phyloP scores from a whole-genome alignment of 805 yeast species.

The Candida andamanensis region DNA sequence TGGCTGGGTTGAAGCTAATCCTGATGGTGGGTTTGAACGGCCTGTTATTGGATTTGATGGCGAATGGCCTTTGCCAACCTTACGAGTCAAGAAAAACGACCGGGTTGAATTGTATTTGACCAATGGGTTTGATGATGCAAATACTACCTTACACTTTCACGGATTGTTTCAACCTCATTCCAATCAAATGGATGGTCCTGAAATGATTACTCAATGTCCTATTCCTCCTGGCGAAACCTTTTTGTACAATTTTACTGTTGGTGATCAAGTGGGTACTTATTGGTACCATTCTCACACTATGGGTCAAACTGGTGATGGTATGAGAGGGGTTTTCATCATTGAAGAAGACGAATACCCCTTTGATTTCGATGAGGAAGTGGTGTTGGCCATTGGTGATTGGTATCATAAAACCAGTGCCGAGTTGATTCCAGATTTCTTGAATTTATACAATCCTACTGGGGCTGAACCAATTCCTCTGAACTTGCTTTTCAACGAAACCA shows the following conservation, averaged over 20 bases:
- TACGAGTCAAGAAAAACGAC: constrained; percentile 77
- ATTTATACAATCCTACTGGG: constrained; percentile 75
- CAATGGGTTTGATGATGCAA: constrained; percentile 65
- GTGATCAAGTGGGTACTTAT: constrained; percentile 79
- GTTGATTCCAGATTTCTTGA: constrained; percentile 45
- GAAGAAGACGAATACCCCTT: constrained; percentile 57
- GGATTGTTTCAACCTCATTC: constrained; percentile 83
- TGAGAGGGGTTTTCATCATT: constrained; percentile 74
- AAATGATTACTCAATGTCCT: constrained; percentile 85
- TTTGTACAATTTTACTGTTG: constrained; percentile 84
- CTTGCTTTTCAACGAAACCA: constrained; percentile 59
- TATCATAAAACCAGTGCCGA: constrained; percentile 52
- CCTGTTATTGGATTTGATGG: constrained; percentile 63
- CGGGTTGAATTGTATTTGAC: constrained; percentile 64
- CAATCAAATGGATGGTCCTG: constrained; percentile 86
- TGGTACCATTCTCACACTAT: constrained; percentile 97
- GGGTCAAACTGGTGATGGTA: constrained; percentile 93
- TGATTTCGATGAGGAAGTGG: constrained; percentile 57
- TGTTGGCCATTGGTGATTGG: constrained; percentile 56
- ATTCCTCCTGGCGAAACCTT: constrained; percentile 72
- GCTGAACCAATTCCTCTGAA: constrained; percentile 78
- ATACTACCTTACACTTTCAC: constrained; percentile 86
- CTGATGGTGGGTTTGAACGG: constrained; percentile 57
- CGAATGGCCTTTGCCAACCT: constrained; percentile 83
- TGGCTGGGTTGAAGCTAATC: constrained; percentile 62